Base-by-base conservation (phyloP, 768 basidiomycete species). In the Phylloporus sp. region DNA sequence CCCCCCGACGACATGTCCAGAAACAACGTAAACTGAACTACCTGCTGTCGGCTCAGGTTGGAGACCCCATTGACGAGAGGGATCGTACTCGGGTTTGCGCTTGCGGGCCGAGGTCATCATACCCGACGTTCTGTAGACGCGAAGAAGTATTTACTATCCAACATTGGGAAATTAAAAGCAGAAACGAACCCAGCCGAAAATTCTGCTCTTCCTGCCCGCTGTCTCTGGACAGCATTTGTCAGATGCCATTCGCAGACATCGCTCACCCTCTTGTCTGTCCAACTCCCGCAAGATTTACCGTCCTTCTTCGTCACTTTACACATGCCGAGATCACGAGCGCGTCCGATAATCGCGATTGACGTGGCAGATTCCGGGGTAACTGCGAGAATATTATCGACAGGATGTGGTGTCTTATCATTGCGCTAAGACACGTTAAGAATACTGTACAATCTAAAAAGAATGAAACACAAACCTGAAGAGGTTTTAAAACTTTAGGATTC, bases 191-290 rank as follows among this genome's bases (percentile, higher is more conserved):
- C 88, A 7, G 74, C 72, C 16, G 89, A 79, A 60, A 97, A 97
- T 69, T 99, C 97, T 1, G 95, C 79, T 42, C 95, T 79, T 0
- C 80, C 80, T 0, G 88, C 85, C 9, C 93, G 77, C 15, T 79
- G 76, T 20, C 82, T 73, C 67, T 91, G 78, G 4, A 98, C 82
- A 0, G 94, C 90, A 22, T 78, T 77, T 54, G 91, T 85, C 35
- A 97, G 68, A 70, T 99, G 97, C 69, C 81, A 99, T 38, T 97
- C 95, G 68, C 97, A 99, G 4, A 89, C 85, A 18, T 89, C 86
- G 65, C 82, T 79, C 60, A 88, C 78, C 26, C 93, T 85, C 57
- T 86, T 91, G 71, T 99, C 95, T 45, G 85, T 91, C 95, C 95
- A 98, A 48, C 83, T 79, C 9, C 84, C 84, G 59, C 97, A 98